Evolutionary conservation across 495 filamentous ascomycete species (phyloP), one percentile per base, ranked within the genome.

Genomic region (Rusavskia elegans): DNA sequence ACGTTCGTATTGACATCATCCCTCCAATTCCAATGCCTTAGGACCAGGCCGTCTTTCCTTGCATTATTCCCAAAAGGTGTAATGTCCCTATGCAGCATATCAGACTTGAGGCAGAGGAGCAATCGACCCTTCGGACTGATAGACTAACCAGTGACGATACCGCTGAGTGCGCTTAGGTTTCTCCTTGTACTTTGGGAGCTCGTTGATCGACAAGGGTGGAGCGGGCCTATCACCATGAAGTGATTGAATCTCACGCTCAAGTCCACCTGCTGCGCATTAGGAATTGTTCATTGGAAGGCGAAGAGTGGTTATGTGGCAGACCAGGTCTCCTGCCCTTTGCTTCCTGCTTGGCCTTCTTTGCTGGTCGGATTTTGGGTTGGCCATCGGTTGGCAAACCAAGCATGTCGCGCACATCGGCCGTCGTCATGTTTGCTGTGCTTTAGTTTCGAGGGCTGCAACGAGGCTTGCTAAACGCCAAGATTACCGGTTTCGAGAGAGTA

Each of bases 341-440:
- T 63, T 87, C 89, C 63, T 83, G 80, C 7, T 45, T 45, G 16
- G 41, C 41, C 61, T 90, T 90, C 69, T 93, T 93, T 45, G 76
- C 66, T 11, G 84, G 80, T 45, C 76, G 68, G 10, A 83, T 81
- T 52, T 75, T 72, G 39, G 77, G 69, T 56, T 77, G 68, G 55
- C 77, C 79, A 60, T 83, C 73, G 52, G 70, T 74, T 49, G 85
- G 81, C 62, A 93, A 71, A 19, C 57, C 59, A 66, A 95, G 82
- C 65, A 95, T 85, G 68, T 95, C 88, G 67, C 85, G 87, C 53
- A 92, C 80, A 76, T 95, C 88, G 44, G 85, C 87, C 58, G 71
- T 73, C 60, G 83, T 77, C 82, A 87, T 89, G 59, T 52, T 70
- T 64, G 40, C 14, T 25, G 21, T 35, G 16, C 16, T 17, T 23